These are phyloP conservation scores for Colletotrichum neosansevieriae DNA, from an alignment of 2,329 filamentous ascomycete species.

Conservation along the genomic window DNA sequence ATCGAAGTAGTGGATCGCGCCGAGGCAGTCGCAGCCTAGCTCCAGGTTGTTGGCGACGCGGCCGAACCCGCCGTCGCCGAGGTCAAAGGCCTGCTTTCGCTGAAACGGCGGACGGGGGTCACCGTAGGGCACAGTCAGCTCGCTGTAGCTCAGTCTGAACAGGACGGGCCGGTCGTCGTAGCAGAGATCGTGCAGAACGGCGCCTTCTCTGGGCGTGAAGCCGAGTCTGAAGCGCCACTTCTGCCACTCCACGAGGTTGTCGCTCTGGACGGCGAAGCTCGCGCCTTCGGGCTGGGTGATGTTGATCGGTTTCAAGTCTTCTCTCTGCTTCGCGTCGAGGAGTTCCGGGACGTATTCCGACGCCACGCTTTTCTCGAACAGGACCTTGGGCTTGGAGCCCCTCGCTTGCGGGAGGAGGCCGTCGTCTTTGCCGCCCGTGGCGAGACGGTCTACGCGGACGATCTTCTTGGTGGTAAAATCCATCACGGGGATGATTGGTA, in stretches of 20 bases:
- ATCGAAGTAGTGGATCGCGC: constrained; percentile 74
- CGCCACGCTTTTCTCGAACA: constrained; percentile 55
- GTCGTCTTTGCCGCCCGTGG: constrained; percentile 61
- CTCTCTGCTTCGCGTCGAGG: constrained; percentile 58
- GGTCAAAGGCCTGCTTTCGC: constrained; percentile 78
- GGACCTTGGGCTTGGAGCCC: constrained; percentile 55
- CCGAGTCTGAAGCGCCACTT: constrained; percentile 78
- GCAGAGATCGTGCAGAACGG: constrained; percentile 76
- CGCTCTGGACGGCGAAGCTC: constrained; percentile 68
- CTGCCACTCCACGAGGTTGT: constrained; percentile 69
- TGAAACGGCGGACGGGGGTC: constrained; percentile 75
- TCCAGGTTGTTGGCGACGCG: constrained; percentile 75
- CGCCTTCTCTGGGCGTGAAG: constrained; percentile 78
- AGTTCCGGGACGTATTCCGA: constrained; percentile 66
- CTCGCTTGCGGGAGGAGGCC: constrained; percentile 52
- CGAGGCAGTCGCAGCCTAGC: constrained; percentile 78
- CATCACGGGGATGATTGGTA: constrained; percentile 71
- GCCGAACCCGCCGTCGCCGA: constrained; percentile 77
- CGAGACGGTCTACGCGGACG: constrained; percentile 68
- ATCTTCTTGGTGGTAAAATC: constrained; percentile 67
- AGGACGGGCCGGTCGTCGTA: constrained; percentile 75
- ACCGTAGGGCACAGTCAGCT: constrained; percentile 78
- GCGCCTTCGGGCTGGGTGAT: constrained; percentile 78
- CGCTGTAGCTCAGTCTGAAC: constrained; percentile 74
- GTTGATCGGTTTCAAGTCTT: constrained; percentile 76